Base-by-base conservation (phyloP, 2,329 filamentous ascomycete species). In the Diaporthe citriasiana region DNA sequence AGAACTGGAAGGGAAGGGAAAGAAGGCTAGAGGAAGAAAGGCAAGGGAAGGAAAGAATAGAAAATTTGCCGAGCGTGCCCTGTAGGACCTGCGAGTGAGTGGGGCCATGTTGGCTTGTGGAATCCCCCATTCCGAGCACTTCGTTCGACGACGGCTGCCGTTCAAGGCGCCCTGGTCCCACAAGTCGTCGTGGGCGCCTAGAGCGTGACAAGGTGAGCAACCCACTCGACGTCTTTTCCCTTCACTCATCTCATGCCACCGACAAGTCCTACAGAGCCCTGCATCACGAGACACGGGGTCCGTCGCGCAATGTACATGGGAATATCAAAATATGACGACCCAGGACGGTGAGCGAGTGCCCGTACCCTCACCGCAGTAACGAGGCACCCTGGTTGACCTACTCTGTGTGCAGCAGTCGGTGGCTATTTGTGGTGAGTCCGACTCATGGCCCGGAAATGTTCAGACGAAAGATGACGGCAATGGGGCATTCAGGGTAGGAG, bases 41-140 rank as follows among this genome's bases (percentile, higher is more conserved):
- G 5, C 60, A 66, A 35, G 60, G 45, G 45, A 19, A 13, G 22
- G 38, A 30, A 45, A 50, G 45, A 66, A 25, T 51, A 66, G 63
- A 66, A 51, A 51, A 66, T 66, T 66, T 66, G 63, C 63, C 63
- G 63, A 51, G 63, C 63, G 63, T 66, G 63, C 63, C 63, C 45
- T 66, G 63, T 66, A 38, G 30, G 12, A 66, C 63, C 63, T 66
- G 63, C 63, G 51, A 66, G 63, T 45, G 63, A 38, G 63, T 66
- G 63, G 63, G 33, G 30, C 63, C 22, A 40, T 25, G 27, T 4
- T 27, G 33, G 45, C 63, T 13, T 51, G 63, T 66, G 63, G 45
- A 38, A 66, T 38, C 33, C 42, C 42, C 63, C 63, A 47, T 66
- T 27, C 35, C 45, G n/a, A 27, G 63, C 45, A 51, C 33, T 66